Percentiles rank a stretch among this genome's conserved stretches.
These are phyloP conservation scores for Herpomyces periplanetae DNA, from an alignment of 2,329 filamentous ascomycete species.

Conservation along the genomic window DNA sequence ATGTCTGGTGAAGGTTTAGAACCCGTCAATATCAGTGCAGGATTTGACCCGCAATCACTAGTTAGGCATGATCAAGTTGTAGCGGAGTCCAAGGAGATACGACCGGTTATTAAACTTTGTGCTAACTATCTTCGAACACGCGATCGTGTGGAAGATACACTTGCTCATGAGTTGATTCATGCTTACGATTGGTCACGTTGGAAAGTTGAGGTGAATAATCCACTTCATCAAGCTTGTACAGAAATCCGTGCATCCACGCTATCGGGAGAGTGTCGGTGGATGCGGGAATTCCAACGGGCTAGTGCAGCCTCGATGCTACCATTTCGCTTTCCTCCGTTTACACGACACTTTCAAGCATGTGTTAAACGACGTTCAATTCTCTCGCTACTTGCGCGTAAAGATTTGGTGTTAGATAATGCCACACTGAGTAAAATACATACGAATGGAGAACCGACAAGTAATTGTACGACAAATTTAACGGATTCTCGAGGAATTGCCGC, in stretches of 20 bases:
- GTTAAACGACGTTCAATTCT: conserved; percentile 41
- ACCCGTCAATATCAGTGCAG: conserved; percentile 10
- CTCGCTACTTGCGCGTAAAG: conserved; percentile 35
- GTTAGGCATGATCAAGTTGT: conserved; percentile 62
- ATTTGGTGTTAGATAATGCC: conserved; percentile 49
- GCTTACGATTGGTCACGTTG: conserved; percentile 73
- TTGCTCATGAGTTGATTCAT: conserved; percentile 92
- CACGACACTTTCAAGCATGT: conserved; percentile 72
- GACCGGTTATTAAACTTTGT: too few relatives aligned
- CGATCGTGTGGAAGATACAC: conserved; percentile 57
- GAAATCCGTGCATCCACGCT: conserved; percentile 85
- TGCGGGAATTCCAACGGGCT: conserved; percentile 55
- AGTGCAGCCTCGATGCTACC: too few relatives aligned
- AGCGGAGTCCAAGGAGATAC: too few relatives aligned
- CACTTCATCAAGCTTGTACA: conserved; percentile 68
- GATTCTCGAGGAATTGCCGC: too few relatives aligned
- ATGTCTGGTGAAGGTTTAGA: too few relatives aligned
- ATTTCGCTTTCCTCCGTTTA: too few relatives aligned
- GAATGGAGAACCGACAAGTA: too few relatives aligned
- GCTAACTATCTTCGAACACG: conserved; percentile 53
- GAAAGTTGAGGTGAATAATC: conserved; percentile 43
- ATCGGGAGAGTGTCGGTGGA: conserved; percentile 71
- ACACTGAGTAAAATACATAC: too few relatives aligned
- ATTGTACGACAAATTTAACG: too few relatives aligned
- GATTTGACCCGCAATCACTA: conserved; percentile 31